phyloP scores from a whole-genome alignment of 371 early-diverging fungal genomes.

The Cokeromyces recurvatus region DNA sequence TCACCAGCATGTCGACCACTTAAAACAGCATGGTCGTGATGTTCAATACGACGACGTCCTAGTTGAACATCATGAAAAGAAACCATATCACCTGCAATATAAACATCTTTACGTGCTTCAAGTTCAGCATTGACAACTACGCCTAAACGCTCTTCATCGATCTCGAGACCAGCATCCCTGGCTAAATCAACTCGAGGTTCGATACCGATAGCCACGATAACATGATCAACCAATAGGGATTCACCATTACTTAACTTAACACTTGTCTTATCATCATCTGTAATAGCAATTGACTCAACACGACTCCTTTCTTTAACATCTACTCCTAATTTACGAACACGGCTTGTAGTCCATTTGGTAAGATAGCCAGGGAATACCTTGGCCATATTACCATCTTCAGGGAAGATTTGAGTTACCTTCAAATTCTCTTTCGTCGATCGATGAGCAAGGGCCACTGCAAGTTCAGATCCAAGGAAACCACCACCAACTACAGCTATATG shows the following conservation, averaged over 20 bases:
- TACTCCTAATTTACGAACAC: constrained; percentile 59
- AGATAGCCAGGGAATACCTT: constrained; percentile 70
- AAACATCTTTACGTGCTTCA: constrained; percentile 69
- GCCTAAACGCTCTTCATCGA: constrained; percentile 64
- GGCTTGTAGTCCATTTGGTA: constrained; percentile 65
- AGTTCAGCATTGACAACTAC: constrained; percentile 75
- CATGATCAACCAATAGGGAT: constrained; percentile 55
- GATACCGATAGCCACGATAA: constrained; percentile 72
- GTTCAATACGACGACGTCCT: constrained; percentile 76
- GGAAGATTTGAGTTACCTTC: constrained; percentile 69
- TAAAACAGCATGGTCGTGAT: constrained; percentile 70
- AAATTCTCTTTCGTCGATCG: constrained; percentile 47
- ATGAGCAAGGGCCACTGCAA: constrained; percentile 64
- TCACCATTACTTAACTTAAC: constrained; percentile 46
- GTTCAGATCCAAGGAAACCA: constrained; percentile 74
- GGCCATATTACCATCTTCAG: constrained; percentile 73
- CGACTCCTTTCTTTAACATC: constrained; percentile 47
- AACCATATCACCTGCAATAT: constrained; percentile 73
- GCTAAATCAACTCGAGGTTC: constrained; percentile 68
- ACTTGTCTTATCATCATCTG: constrained; percentile 40
- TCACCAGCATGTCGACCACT: constrained; percentile 69
- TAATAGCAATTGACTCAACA: constrained; percentile 33
- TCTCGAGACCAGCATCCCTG: constrained; percentile 63
- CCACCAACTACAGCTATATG: constrained; percentile 70
- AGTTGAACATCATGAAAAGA: constrained; percentile 73